Percentiles rank a stretch among this genome's conserved stretches.
phyloP scores from a whole-genome alignment of 78 protist genomes.

The Dictyostelium firmibasis region DNA sequence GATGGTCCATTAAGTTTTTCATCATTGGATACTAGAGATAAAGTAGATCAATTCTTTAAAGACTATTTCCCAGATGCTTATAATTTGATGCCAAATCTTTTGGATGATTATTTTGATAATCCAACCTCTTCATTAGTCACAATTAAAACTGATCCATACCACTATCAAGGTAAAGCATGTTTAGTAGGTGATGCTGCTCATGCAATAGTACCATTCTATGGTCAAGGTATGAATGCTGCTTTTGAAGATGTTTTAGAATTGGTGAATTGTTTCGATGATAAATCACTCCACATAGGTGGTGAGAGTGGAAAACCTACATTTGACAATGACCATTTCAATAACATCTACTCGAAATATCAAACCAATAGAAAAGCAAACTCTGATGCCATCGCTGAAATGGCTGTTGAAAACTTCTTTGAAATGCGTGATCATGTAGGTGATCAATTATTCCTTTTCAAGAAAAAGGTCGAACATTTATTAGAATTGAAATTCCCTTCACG shows the following conservation, averaged over 20 bases:
- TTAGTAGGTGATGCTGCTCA: slow-evolving; percentile 95
- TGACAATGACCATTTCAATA: not conserved
- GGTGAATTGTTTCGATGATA: not conserved
- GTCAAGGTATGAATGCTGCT: slow-evolving; percentile 95
- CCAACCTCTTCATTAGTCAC: slow-evolving; percentile 81
- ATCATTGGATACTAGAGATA: not conserved
- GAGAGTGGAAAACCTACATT: not conserved
- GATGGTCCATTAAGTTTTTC: slow-evolving; percentile 56
- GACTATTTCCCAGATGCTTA: slow-evolving; percentile 73
- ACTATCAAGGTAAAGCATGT: not conserved
- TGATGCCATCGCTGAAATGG: slow-evolving; percentile 88
- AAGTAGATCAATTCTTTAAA: slow-evolving; percentile 49
- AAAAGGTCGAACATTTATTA: slow-evolving; percentile 71
- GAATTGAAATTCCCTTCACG: slow-evolving; percentile 48
- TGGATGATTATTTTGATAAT: slow-evolving; percentile 60
- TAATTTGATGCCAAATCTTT: slow-evolving; percentile 67
- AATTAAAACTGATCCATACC: slow-evolving; percentile 72
- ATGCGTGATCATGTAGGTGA: slow-evolving; percentile 80
- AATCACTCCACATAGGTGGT: not conserved
- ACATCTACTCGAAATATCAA: slow-evolving; percentile 46
- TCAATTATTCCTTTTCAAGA: slow-evolving; percentile 57
- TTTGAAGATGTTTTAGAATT: slow-evolving; percentile 83
- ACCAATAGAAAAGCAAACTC: slow-evolving; percentile 58
- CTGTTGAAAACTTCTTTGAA: slow-evolving; percentile 89
- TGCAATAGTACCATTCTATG: slow-evolving; percentile 96